These are phyloP conservation scores for Thalia dealbata DNA, from an alignment of 176 grass and related monocot genomes.

Conservation along the genomic window DNA sequence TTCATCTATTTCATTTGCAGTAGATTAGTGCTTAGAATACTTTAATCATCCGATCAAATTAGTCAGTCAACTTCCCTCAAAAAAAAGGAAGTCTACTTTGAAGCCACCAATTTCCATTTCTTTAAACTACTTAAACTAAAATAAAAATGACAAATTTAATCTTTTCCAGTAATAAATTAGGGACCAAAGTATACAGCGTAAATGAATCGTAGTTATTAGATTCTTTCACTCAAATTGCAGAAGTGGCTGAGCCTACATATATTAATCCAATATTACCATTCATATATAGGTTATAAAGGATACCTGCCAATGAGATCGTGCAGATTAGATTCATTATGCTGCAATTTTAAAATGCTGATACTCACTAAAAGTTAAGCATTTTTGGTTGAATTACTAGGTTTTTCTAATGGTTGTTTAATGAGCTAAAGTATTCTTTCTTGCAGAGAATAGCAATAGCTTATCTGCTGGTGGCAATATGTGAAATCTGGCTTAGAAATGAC, in stretches of 20 bases:
- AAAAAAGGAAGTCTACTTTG: too few relatives aligned
- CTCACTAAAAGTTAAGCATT: not conserved
- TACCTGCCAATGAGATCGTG: not conserved
- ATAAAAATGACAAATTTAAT: too few relatives aligned
- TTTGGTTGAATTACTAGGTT: not conserved
- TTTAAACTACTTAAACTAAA: not conserved
- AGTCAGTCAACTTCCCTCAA: too few relatives aligned
- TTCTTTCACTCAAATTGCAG: not conserved
- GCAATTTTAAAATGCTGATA: not conserved
- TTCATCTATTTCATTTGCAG: not conserved
- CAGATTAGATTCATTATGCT: not conserved
- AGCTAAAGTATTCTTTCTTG: not conserved
- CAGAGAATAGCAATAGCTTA: conserved; percentile 73
- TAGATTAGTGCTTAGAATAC: too few relatives aligned
- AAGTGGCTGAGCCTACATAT: not conserved
- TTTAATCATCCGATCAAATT: too few relatives aligned
- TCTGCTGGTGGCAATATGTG: conserved; percentile 52
- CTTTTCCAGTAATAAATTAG: too few relatives aligned
- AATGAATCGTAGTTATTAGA: not conserved
- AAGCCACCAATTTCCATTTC: not conserved
- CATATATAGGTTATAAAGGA: too few relatives aligned
- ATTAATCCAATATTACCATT: not conserved
- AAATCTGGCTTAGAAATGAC: conserved; percentile 50
- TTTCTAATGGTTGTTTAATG: not conserved
- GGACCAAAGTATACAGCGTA: not conserved